These are phyloP conservation scores for Fusarium stilboides DNA, from an alignment of 2,329 filamentous ascomycete species.

Conservation along the genomic window DNA sequence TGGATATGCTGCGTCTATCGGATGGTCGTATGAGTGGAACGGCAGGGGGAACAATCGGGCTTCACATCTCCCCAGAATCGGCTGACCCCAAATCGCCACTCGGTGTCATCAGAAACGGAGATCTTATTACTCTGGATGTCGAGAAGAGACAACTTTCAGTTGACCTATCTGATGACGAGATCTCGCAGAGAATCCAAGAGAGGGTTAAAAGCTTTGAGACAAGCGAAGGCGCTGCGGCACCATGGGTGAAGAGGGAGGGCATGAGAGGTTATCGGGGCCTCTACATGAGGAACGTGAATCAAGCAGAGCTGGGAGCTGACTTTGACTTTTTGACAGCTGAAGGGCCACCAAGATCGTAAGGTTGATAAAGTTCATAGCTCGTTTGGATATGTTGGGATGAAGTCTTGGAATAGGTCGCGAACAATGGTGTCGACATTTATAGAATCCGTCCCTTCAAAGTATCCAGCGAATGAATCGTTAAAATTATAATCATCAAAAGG, in stretches of 20 bases:
- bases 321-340: slow-evolving; percentile 73
- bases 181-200: slow-evolving; percentile 70
- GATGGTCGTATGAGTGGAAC: slow-evolving; percentile 92
- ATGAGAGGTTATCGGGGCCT: slow-evolving; percentile 72
- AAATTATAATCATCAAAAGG: slow-evolving; percentile 48
- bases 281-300: slow-evolving; percentile 72
- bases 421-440: slow-evolving; percentile 54
- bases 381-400: slow-evolving; percentile 52
- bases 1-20: slow-evolving; percentile 84
- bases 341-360: slow-evolving; percentile 45
- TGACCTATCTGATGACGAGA: slow-evolving; percentile 78
- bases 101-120: slow-evolving; percentile 82
- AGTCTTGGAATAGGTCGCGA: slow-evolving; percentile 55
- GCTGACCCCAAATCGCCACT: slow-evolving; percentile 82
- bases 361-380: neutral
- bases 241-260: slow-evolving; percentile 56
- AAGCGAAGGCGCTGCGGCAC: slow-evolving; percentile 46
- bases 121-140: slow-evolving; percentile 84
- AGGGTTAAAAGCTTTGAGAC: slow-evolving; percentile 66
- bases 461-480: slow-evolving; percentile 49
- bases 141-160: slow-evolving; percentile 72
- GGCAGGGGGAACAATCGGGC: slow-evolving; percentile 89
- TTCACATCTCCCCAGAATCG: slow-evolving; percentile 90
- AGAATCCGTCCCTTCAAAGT: slow-evolving; percentile 49
- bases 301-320: slow-evolving; percentile 72